Evolutionary conservation across 257 asterid genomes (phyloP).

Genomic region (Capsicum chinense): DNA sequence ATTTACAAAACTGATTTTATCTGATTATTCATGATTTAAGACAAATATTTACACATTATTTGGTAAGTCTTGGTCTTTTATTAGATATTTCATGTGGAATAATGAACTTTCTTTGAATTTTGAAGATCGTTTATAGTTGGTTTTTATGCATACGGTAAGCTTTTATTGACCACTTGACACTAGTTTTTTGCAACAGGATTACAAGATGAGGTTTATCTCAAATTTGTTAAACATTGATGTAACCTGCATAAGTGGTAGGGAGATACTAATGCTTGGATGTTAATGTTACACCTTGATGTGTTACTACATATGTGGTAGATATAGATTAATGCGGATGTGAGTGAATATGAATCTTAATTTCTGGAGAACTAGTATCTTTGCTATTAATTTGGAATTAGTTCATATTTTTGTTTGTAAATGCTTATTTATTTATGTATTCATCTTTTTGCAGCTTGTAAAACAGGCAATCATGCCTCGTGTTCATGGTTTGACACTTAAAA

Average conservation of each 20-base stretch:
- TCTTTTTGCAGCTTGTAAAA: constrained; percentile 71
- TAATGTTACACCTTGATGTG: constrained; percentile 9
- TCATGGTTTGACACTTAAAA: constrained; percentile 95
- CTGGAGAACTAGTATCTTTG: constrained; percentile 21
- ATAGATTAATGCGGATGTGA: background rate
- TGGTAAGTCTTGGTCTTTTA: background rate
- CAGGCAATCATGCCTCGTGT: constrained; percentile 90
- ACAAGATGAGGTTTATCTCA: background rate
- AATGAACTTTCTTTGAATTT: background rate
- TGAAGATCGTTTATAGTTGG: background rate
- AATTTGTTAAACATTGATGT: constrained; percentile 10
- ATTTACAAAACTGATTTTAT: background rate
- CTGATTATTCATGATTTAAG: constrained; percentile 20
- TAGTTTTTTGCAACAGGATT: background rate
- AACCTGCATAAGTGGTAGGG: background rate
- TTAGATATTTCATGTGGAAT: background rate
- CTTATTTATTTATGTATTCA: constrained; percentile 16
- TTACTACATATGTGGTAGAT: background rate
- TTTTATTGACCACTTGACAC: constrained; percentile 3
- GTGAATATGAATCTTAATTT: background rate
- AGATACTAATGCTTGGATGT: constrained; percentile 10
- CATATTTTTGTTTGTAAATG: constrained; percentile 11
- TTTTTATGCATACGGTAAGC: constrained; percentile 1
- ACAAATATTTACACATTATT: constrained; percentile 12
- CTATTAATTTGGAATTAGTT: constrained; percentile 9